A percentile compares a stretch with the other conserved stretches of the same genome.
Evolutionary conservation across 1,139 yeast species (phyloP).

Genomic region (Taphrina betulina): DNA sequence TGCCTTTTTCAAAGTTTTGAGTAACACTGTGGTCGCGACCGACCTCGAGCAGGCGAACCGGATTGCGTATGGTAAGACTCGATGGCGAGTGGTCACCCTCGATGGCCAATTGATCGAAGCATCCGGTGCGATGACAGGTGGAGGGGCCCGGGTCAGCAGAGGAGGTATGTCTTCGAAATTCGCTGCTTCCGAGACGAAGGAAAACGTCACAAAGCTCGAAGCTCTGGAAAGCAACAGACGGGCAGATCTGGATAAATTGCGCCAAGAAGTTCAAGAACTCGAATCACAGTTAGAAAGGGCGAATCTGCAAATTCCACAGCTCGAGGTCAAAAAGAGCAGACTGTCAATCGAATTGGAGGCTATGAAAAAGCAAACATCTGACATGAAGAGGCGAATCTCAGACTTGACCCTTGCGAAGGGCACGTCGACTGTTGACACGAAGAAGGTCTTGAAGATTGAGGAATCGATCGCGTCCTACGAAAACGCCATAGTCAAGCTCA

Average conservation of each 20-base stretch:
- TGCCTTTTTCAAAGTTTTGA: slow-evolving; percentile 84
- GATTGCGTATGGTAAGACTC: slow-evolving; percentile 78
- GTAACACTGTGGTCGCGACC: slow-evolving; percentile 82
- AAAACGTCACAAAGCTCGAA: slow-evolving; percentile 63
- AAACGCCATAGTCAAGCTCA: slow-evolving; percentile 50
- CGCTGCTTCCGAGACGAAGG: slow-evolving; percentile 50
- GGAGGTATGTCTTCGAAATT: slow-evolving; percentile 59
- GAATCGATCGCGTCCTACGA: slow-evolving; percentile 40
- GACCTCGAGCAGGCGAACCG: slow-evolving; percentile 76
- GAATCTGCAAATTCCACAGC: slow-evolving; percentile 63
- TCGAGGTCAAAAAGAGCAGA: slow-evolving; percentile 64
- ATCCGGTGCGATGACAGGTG: slow-evolving; percentile 98
- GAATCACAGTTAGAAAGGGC: slow-evolving; percentile 7
- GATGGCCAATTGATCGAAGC: slow-evolving; percentile 91
- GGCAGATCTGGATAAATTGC: slow-evolving; percentile 5
- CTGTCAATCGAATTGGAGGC: slow-evolving; percentile 66
- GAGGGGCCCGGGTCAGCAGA: slow-evolving; percentile 67
- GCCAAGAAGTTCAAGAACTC: slow-evolving; percentile 57
- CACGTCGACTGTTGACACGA: slow-evolving; percentile 34
- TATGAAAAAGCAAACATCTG: slow-evolving; percentile 52
- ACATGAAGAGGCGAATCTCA: slow-evolving; percentile 45
- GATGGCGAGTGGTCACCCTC: slow-evolving; percentile 86
- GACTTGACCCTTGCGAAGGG: slow-evolving; percentile 40
- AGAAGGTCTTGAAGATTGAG: slow-evolving; percentile 40
- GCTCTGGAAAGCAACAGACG: slow-evolving; percentile 49